Base-by-base conservation (phyloP, 2,329 filamentous ascomycete genomes). In the Penicillium sp. region DNA sequence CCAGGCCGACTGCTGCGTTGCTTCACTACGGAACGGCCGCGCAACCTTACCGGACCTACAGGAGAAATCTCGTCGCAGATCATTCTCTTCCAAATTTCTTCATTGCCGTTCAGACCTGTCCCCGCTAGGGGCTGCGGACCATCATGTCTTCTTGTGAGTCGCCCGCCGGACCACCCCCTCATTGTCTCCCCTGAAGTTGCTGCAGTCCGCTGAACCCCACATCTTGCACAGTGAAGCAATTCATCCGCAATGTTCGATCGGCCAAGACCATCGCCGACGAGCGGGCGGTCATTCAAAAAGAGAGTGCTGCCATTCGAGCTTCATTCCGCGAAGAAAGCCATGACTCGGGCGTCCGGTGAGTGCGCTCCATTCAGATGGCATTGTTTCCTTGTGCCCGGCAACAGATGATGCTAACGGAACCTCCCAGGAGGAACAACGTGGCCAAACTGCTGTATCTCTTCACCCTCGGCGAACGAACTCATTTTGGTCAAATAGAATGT, bases 401-500 rank as follows among this genome's bases (percentile, higher is more conserved):
- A 46, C 38, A 35, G 34, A 36, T 9, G 9, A 27, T 39, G 56
- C 58, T 69, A 55, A 69, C 53, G 43, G 39, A 43, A 11, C 7
- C 43, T 18, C 47, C 49, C 70, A 96, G 91, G 74, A 85, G 93
- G 67, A 98, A 98, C 77, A 98, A 98, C 80, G 93, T 98, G 62
- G 90, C 93, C 51, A 98, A 98, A 73, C 82, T 98, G 33, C 81
- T 98, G 35, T 98, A 98, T 69, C 88, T 98, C 52, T 98, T 98
- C 72, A 98, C 93, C 1, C 80, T 98, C 37, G 93, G 93, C 56
- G 93, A 98, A 74, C 83, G 93, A 64, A 98, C 93, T 48, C 93
- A 98, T 73, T 98, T 98, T 68, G 93, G 93, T 44, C 93, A 98
- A 77, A 98, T 98, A 67, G 93, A 98, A 82, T 98, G 93, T 71